phyloP scores from a whole-genome alignment of 768 basidiomycete species.

The Mycena maculata region DNA sequence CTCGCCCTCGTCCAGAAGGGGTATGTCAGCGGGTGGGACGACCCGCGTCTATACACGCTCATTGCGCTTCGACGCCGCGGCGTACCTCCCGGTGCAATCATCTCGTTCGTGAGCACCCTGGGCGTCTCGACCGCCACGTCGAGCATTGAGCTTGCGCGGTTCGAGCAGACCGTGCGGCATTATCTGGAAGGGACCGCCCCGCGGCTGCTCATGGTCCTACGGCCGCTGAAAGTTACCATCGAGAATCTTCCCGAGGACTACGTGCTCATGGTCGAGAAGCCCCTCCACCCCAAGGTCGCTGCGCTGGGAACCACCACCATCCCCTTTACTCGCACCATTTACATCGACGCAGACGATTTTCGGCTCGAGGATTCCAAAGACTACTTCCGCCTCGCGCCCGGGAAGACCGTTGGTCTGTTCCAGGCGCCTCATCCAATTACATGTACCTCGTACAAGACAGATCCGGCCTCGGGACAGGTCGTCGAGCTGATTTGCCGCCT shows the following conservation, averaged over 20 bases:
- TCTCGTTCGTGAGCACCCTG: constrained; percentile 92
- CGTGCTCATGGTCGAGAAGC: constrained; percentile 85
- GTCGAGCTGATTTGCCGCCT: constrained; percentile 82
- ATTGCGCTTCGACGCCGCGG: constrained; percentile 96
- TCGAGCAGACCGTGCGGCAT: constrained; percentile 89
- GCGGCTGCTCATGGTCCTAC: constrained; percentile 90
- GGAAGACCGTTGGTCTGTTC: constrained; percentile 97
- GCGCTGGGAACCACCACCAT: constrained; percentile 84
- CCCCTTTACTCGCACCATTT: constrained; percentile 89
- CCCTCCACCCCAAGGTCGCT: constrained; percentile 93
- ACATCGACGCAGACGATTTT: constrained; percentile 96
- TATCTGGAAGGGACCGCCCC: constrained; percentile 92
- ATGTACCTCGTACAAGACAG: constrained; percentile 88
- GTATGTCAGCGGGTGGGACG: constrained; percentile 94
- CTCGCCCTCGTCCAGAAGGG: constrained; percentile 85
- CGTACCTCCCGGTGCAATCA: constrained; percentile 95
- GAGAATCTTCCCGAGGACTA: constrained; percentile 93
- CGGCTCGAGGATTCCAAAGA: constrained; percentile 90
- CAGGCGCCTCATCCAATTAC: constrained; percentile 93
- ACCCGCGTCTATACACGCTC: constrained; percentile 96
- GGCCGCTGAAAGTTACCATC: constrained; percentile 90
- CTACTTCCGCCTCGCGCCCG: constrained; percentile 97
- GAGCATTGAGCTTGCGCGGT: constrained; percentile 88
- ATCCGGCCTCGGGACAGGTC: constrained; percentile 78
- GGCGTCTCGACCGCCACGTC: constrained; percentile 90